Base-by-base conservation (phyloP, 2,329 filamentous ascomycete species). In the Fusarium nelsonii region DNA sequence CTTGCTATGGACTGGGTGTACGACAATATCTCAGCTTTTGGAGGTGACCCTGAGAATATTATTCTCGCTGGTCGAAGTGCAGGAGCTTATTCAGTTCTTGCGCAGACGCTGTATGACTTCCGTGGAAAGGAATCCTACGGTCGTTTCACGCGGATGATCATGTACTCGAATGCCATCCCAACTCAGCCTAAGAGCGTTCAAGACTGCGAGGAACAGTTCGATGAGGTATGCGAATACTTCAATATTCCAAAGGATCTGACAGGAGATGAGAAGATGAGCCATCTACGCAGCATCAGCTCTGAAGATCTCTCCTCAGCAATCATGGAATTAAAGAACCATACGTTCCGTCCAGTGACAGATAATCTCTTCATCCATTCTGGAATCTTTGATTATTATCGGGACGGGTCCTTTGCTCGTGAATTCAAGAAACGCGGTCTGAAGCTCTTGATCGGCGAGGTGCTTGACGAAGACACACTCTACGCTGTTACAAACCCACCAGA, bases 1-100 rank as follows among this genome's bases (percentile, higher is more conserved):
- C 59, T 63, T 15, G 59, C 46, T 10, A 62, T 55, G 57, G 57
- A 63, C 30, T 63, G 57, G 59, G 59, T 63, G 3, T 55, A 48
- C 8, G 40, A 41, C 0, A 46, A 63, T 2, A 62, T 63, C 6
- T 8, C 23, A 2, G 39, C 40, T 0, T 62, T 62, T 20, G 57
- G 58, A 1, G 58, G 58, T 0, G 57, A 62, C 7, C 58, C 58
- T 4, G 12, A 10, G 0, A 62, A 62, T 6, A 62, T 61, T 2
- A 54, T 34, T 2, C 15, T 62, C 1, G 56, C 56, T 2, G 56
- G 58, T 0, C 14, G 58, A 26, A 62, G 59, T 23, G 59, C 59
- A 0, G 59, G 59, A 2, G 59, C 59, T 2, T 63, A 63, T 3
- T 63, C 59, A 0, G 57, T 62, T 1, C 59, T 63, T 9, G 30